These are phyloP conservation scores for Primulina huaijiensis DNA, from an alignment of 257 asterid species.

Conservation along the genomic window DNA sequence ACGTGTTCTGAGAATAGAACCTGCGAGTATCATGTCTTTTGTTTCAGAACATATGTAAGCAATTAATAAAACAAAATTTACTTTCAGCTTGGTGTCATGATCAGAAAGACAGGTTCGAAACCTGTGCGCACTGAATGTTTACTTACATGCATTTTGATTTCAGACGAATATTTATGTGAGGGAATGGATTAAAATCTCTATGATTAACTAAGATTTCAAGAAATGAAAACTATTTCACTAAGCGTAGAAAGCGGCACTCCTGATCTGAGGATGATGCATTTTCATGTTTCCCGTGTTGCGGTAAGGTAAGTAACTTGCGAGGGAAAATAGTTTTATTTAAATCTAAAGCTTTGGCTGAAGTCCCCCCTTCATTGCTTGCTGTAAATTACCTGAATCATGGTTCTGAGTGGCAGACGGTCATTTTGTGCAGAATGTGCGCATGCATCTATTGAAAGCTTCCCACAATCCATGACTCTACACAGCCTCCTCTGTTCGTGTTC, in stretches of 20 bases:
- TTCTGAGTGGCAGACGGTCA: conserved; percentile 84
- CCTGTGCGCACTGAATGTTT: too few species aligned
- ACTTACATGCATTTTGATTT: too few species aligned
- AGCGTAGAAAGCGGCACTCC: too few species aligned
- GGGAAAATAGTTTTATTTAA: neutral
- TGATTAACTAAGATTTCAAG: too few species aligned
- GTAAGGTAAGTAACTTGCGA: neutral
- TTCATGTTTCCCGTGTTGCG: too few species aligned
- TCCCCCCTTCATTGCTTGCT: too few species aligned
- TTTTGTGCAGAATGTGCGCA: conserved; percentile 86
- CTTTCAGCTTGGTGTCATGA: neutral
- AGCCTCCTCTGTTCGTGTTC: conserved; percentile 75
- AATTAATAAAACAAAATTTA: neutral
- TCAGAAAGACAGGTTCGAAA: neutral
- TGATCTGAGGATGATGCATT: too few species aligned
- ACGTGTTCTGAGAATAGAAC: conserved; percentile 72
- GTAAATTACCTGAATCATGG: conserved; percentile 62
- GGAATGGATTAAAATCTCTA: too few species aligned
- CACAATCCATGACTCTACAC: conserved; percentile 71
- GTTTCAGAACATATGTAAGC: conserved; percentile 15
- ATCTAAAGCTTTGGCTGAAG: neutral
- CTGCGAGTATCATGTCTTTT: conserved; percentile 42
- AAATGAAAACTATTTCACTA: too few species aligned
- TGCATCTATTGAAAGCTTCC: conserved; percentile 83
- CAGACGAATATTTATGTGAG: too few species aligned